Evolutionary conservation across 345 rosid species (phyloP).

Genomic region (Melaleuca alternifolia): DNA sequence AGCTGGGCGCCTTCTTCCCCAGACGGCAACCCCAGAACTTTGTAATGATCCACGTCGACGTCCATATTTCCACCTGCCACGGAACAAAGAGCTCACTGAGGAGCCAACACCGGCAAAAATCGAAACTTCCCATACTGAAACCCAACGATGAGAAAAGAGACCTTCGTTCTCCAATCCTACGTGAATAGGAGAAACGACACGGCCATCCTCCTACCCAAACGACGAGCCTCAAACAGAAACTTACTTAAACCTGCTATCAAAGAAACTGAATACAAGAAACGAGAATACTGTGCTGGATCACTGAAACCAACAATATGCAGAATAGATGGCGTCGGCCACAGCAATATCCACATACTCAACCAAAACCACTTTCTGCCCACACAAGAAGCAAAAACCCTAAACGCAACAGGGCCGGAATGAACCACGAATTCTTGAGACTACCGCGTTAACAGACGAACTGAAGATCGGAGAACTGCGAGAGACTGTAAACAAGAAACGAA

Average conservation of each 20-base stretch:
- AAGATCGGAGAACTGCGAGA: background rate
- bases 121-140: background rate
- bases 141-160: background rate
- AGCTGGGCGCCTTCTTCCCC: conserved; percentile 82
- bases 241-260: too few species aligned
- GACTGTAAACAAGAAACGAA: background rate
- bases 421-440: background rate
- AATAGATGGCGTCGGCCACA: background rate
- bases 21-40: conserved; percentile 70
- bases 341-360: background rate
- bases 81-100: background rate
- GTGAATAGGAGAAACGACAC: background rate
- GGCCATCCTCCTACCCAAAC: too few species aligned
- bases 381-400: background rate
- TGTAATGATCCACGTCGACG: conserved; percentile 57
- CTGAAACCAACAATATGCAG: background rate
- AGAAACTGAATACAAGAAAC: too few species aligned
- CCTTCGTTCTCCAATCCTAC: background rate
- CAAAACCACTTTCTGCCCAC: background rate
- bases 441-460: background rate
- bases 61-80: conserved; percentile 16
- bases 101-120: background rate
- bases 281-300: background rate
- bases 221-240: too few species aligned
- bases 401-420: background rate